These are phyloP conservation scores for Jimgerdemannia lactiflua DNA, from an alignment of 192 early-diverging fungal genomes.

Conservation along the genomic window DNA sequence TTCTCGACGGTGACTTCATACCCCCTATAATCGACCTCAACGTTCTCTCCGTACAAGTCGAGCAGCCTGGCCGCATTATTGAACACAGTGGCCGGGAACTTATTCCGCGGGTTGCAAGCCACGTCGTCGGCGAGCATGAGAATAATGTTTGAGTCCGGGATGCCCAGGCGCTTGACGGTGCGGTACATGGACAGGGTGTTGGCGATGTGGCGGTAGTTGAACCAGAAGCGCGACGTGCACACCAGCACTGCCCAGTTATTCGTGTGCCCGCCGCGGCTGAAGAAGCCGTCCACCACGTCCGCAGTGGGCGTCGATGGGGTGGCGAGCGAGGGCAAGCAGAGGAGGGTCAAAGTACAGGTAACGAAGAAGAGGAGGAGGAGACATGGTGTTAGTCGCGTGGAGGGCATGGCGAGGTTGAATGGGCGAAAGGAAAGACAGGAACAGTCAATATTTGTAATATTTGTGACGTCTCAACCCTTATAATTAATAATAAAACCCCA, in stretches of 20 bases:
- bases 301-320: too few relatives aligned
- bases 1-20: slow-evolving; percentile 99
- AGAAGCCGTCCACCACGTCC: slow-evolving; percentile 51
- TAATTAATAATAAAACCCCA: too few relatives aligned
- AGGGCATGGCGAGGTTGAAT: too few relatives aligned
- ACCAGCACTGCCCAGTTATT: slow-evolving; percentile 99
- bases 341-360: too few relatives aligned
- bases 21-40: slow-evolving; percentile 98
- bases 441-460: too few relatives aligned
- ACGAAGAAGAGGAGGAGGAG: too few relatives aligned
- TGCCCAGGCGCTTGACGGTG: slow-evolving; percentile 97
- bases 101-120: slow-evolving; percentile 97
- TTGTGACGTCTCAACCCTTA: too few relatives aligned
- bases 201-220: slow-evolving; percentile 99
- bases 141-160: slow-evolving; percentile 98
- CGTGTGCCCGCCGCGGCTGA: slow-evolving; percentile 68
- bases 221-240: slow-evolving; percentile 99
- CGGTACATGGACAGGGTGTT: slow-evolving; percentile 98
- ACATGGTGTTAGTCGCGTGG: too few relatives aligned
- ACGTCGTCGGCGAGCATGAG: slow-evolving; percentile 99
- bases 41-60: slow-evolving; percentile 95
- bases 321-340: too few relatives aligned
- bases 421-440: too few relatives aligned
- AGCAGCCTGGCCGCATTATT: slow-evolving; percentile 79
- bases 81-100: slow-evolving; percentile 88